These are phyloP conservation scores for Endocladia muricata DNA, from an alignment of 31 red algal genomes.

Conservation along the genomic window DNA sequence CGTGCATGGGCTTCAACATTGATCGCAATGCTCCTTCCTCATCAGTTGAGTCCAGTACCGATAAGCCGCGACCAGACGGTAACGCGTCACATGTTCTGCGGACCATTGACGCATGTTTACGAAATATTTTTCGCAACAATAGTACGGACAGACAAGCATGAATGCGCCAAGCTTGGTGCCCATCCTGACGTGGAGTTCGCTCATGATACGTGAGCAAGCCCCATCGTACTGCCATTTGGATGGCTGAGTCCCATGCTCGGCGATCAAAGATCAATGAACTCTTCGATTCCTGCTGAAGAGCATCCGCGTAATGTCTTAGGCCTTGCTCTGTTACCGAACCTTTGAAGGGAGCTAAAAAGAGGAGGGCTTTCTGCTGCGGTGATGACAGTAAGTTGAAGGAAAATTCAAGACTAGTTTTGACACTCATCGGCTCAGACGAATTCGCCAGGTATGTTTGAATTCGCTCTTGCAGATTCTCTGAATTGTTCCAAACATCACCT, in stretches of 20 bases:
- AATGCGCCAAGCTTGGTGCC: conserved; percentile 20
- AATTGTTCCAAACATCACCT: conserved; percentile 1
- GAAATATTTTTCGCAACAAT: conserved; percentile 4
- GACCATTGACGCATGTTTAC: not conserved
- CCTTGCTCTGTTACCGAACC: conserved; percentile 24
- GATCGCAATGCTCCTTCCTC: conserved; percentile 12
- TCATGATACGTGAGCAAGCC: conserved; percentile 24
- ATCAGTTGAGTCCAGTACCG: not conserved
- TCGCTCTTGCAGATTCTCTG: conserved; percentile 20
- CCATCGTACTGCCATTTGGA: conserved; percentile 26
- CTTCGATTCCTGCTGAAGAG: conserved; percentile 2
- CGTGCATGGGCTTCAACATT: conserved; percentile 29
- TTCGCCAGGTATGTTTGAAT: conserved; percentile 17
- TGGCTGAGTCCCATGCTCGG: conserved; percentile 21
- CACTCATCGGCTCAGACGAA: conserved; percentile 15
- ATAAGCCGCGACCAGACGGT: not conserved
- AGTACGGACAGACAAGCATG: conserved; percentile 27
- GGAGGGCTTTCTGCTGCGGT: conserved; percentile 16
- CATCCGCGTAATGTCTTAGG: conserved; percentile 17
- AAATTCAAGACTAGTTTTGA: conserved; percentile 16
- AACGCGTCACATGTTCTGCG: not conserved
- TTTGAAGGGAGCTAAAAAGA: conserved; percentile 33
- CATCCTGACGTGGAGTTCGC: not conserved
- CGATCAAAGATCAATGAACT: conserved; percentile 22
- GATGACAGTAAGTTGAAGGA: conserved; percentile 25